A percentile compares a stretch with the other conserved stretches of the same genome.
Conservation (phyloP, 2,329 filamentous ascomycete genomes). For the Pyrenophora seminiperda region DNA sequence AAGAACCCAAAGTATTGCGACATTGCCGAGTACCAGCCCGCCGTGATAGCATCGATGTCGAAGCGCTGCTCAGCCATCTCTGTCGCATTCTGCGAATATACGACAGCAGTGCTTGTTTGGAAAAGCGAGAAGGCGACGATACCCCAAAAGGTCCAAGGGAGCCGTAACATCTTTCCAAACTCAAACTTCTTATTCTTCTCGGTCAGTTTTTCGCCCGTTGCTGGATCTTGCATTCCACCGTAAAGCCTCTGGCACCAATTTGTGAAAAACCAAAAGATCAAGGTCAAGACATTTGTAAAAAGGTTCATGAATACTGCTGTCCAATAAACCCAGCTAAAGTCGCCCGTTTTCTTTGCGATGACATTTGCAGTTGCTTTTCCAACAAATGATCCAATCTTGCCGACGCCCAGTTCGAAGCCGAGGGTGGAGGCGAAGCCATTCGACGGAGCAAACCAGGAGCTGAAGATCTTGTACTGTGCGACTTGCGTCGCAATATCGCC, state of each 20-base stretch:
- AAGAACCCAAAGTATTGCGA: constrained; percentile 64
- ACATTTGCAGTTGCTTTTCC: constrained; percentile 66
- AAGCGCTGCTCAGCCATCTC: constrained; percentile 66
- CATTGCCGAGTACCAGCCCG: constrained; percentile 65
- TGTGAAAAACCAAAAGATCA: constrained; percentile 62
- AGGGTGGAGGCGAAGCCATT: constrained; percentile 67
- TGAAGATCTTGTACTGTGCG: constrained; percentile 69
- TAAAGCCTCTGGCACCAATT: constrained; percentile 57
- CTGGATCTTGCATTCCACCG: constrained; percentile 56
- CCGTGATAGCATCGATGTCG: constrained; percentile 58
- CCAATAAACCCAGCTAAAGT: constrained; percentile 69
- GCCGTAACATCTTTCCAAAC: constrained; percentile 58
- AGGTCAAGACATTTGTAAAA: constrained; percentile 63
- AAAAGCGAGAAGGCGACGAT: constrained; percentile 62
- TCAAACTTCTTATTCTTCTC: constrained; percentile 66
- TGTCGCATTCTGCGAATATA: constrained; percentile 64
- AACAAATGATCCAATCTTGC: constrained; percentile 65
- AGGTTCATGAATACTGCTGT: constrained; percentile 67
- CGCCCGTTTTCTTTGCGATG: constrained; percentile 62
- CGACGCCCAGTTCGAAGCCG: constrained; percentile 64
- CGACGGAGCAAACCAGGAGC: constrained; percentile 66
- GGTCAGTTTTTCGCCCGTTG: constrained; percentile 64
- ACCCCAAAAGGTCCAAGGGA: constrained; percentile 66
- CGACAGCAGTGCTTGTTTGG: constrained; percentile 60
- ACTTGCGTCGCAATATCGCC: constrained; percentile 69